Conservation (phyloP, 2,329 filamentous ascomycete genomes). For the Akanthomyces dipterigenus region DNA sequence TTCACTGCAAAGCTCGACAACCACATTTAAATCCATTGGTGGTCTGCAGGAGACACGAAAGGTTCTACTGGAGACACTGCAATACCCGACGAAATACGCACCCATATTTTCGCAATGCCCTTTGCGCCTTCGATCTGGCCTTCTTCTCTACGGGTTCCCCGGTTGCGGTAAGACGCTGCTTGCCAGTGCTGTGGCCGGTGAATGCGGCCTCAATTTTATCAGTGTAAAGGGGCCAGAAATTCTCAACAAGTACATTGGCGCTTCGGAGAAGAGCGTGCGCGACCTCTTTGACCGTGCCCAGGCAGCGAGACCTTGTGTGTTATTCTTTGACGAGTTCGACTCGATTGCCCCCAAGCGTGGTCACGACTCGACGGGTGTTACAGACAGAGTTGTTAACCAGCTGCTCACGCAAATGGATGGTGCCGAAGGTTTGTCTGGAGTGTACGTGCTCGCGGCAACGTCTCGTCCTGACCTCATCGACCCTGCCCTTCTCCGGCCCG, state of each 20-base stretch:
- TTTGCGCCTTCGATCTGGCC: slow-evolving; percentile 83
- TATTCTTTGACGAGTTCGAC: slow-evolving; percentile 99
- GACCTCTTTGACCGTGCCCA: slow-evolving; percentile 91
- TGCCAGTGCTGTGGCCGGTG: slow-evolving; percentile 92
- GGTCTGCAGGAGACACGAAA: slow-evolving; percentile 80
- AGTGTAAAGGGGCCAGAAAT: slow-evolving; percentile 97
- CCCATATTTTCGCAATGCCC: slow-evolving; percentile 97
- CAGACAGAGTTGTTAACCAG: slow-evolving; percentile 96
- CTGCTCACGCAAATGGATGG: slow-evolving; percentile 98
- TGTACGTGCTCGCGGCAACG: slow-evolving; percentile 94
- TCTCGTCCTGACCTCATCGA: slow-evolving; percentile 92
- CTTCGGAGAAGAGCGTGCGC: slow-evolving; percentile 90
- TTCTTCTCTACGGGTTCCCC: slow-evolving; percentile 89
- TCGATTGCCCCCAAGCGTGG: slow-evolving; percentile 95
- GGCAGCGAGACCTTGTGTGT: slow-evolving; percentile 83
- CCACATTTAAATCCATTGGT: slow-evolving; percentile 86
- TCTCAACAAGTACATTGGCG: slow-evolving; percentile 97
- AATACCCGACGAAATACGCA: slow-evolving; percentile 96
- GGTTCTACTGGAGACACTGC: slow-evolving; percentile 87
- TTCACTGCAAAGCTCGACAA: slow-evolving; percentile 85
- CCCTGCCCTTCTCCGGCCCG: slow-evolving; percentile 83
- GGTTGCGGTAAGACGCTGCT: slow-evolving; percentile 96
- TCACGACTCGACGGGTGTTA: slow-evolving; percentile 96
- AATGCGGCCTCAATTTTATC: slow-evolving; percentile 97
- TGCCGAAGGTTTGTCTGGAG: slow-evolving; percentile 86